These are phyloP conservation scores for Glycine tomentella DNA, from an alignment of 306 rosid genomes.

Conservation along the genomic window DNA sequence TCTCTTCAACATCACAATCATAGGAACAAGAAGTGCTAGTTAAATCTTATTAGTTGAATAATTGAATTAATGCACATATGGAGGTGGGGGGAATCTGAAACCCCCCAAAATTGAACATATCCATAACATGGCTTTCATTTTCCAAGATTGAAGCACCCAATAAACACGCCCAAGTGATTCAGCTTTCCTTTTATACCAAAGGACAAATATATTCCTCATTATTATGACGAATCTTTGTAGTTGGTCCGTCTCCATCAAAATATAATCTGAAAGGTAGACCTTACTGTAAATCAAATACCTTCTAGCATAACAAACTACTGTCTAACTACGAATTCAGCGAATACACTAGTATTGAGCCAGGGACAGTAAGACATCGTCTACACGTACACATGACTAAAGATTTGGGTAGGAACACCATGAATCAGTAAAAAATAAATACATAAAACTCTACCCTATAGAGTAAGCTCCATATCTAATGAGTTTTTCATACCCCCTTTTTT, in stretches of 20 bases:
- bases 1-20: background rate
- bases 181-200: slow-evolving; percentile 18
- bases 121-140: slow-evolving; percentile 36
- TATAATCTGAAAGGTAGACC: background rate
- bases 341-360: too few relatives aligned
- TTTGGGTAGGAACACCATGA: background rate
- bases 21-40: slow-evolving; percentile 1
- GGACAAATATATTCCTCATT: too few relatives aligned
- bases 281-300: too few relatives aligned
- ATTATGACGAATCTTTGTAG: slow-evolving; percentile 1
- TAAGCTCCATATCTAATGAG: too few relatives aligned
- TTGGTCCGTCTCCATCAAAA: slow-evolving; percentile 47
- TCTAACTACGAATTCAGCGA: too few relatives aligned
- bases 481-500: too few relatives aligned
- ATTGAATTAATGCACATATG: background rate
- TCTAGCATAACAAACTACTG: too few relatives aligned
- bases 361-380: background rate
- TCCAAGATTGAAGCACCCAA: slow-evolving; percentile 1
- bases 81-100: background rate
- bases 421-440: too few relatives aligned
- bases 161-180: slow-evolving; percentile 36
- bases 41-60: background rate
- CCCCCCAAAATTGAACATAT: background rate
- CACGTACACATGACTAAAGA: too few relatives aligned
- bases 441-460: background rate